phyloP scores from a whole-genome alignment of 768 basidiomycete genomes.

The Panaeolus papilionaceus region DNA sequence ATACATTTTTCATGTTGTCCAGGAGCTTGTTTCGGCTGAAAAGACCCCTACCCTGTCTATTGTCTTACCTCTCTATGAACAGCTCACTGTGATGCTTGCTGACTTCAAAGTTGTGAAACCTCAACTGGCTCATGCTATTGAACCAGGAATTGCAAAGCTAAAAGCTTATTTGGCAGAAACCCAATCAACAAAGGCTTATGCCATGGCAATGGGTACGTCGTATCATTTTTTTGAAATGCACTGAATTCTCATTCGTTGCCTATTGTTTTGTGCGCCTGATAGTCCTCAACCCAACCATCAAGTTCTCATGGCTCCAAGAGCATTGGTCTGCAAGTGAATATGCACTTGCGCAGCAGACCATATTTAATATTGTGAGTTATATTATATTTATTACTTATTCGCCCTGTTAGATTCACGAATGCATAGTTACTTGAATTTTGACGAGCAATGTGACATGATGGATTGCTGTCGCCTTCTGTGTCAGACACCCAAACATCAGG shows the following conservation, averaged over 20 bases:
- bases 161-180: constrained; percentile 9
- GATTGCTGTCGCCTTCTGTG: too few relatives aligned
- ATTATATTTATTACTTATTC: too few relatives aligned
- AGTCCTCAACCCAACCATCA: not conserved
- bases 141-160: constrained; percentile 16
- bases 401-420: too few relatives aligned
- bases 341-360: not conserved
- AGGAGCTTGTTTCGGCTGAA: constrained; percentile 34
- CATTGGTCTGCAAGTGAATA: not conserved
- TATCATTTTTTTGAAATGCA: not conserved
- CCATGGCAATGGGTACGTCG: constrained; percentile 17
- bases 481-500: too few relatives aligned
- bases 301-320: not conserved
- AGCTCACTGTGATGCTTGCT: constrained; percentile 28
- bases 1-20: constrained; percentile 29
- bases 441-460: too few relatives aligned
- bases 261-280: not conserved
- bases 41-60: constrained; percentile 37
- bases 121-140: constrained; percentile 21
- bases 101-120: constrained; percentile 17
- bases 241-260: not conserved
- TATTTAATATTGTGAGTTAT: not conserved
- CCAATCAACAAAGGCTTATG: constrained; percentile 12
- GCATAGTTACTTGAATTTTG: too few relatives aligned
- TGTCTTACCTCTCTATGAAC: constrained; percentile 35